Evolutionary conservation across 1,139 yeast species (phyloP).

Genomic region (Lodderomyces margitis): DNA sequence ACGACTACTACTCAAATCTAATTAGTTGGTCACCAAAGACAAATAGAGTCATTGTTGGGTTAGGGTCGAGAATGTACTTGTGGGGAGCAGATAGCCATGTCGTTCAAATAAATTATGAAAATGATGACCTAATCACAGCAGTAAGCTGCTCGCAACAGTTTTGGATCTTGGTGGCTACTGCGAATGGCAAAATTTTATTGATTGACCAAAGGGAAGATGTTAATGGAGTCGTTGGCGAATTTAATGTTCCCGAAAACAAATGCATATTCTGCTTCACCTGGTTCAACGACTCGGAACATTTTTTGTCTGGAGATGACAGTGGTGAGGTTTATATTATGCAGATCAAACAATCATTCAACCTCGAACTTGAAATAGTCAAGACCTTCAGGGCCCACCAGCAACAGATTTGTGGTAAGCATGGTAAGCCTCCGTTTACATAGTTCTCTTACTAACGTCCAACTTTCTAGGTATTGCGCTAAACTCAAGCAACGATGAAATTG

Average conservation of each 20-base stretch:
- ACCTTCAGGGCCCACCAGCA: conserved; percentile 54
- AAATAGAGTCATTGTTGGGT: conserved; percentile 65
- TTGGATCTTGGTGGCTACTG: conserved; percentile 54
- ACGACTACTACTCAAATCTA: conserved; percentile 79
- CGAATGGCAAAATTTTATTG: conserved; percentile 26
- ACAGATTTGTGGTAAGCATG: conserved; percentile 62
- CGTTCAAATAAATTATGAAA: conserved; percentile 19
- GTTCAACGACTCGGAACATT: conserved; percentile 44
- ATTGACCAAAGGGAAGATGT: conserved; percentile 18
- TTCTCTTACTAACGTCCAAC: conserved; percentile 9
- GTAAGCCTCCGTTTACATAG: not conserved
- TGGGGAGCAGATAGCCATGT: conserved; percentile 64
- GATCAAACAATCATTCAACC: conserved; percentile 18
- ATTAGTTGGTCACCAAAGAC: conserved; percentile 67
- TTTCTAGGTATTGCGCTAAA: conserved; percentile 52
- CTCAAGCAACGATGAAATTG: conserved; percentile 46
- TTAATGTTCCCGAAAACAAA: conserved; percentile 12
- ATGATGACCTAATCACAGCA: conserved; percentile 51
- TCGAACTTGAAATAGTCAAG: conserved; percentile 15
- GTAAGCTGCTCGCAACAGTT: conserved; percentile 53
- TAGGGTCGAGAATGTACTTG: conserved; percentile 56
- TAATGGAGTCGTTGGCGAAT: conserved; percentile 12
- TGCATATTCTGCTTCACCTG: conserved; percentile 64
- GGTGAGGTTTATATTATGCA: conserved; percentile 58
- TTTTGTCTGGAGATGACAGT: conserved; percentile 67